Base-by-base conservation (phyloP, 768 basidiomycete genomes). In the Leccinum disarticulatum region DNA sequence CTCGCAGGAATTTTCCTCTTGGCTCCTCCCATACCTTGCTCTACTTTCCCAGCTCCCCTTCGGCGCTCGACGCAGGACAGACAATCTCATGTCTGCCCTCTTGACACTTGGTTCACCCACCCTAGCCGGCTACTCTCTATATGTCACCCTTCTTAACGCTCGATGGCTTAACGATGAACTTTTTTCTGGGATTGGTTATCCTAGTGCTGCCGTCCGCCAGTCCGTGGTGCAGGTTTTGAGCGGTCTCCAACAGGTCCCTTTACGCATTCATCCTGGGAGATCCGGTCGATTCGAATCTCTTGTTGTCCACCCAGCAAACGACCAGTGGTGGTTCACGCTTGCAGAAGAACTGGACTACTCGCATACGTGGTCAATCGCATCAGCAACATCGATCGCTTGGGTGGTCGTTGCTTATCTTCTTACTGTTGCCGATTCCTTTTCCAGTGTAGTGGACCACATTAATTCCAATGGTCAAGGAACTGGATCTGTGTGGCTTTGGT, bases 21-120 rank as follows among this genome's bases (percentile, higher is more conserved):
- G 81, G 81, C 69, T 83, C 2, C 57, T 83, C 6, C 81, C 81
- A 7, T 81, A 79, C 73, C 73, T 83, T 13, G 79, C 81, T 1
- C 61, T 83, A 8, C 68, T 82, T 19, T 80, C 80, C 0, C 80
- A 81, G 51, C 75, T 83, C n/a, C 82, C 81, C 0, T 83, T 80
- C 27, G 80, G 80, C 8, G 72, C 76, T 31, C 69, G 62, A 11
- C 73, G 74, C 54, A 74, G 66, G 28, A 61, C 72, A n/a, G 78
- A 79, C 19, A 80, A 81, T 54, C 65, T 81, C 41, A 70, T 74
- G 61, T 76, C 79, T 8, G 74, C 76, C 19, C 14, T 82, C 8
- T 68, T 82, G 36, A 76, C 79, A 1, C 64, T 82, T 27, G 81
- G 81, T 1, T 80, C 78, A 0, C 81, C 81, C 0, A 66, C 66